Percentiles rank a stretch among this genome's conserved stretches.
These are phyloP conservation scores for Tympanopsis confertula DNA, from an alignment of 2,329 filamentous ascomycete species.

Conservation along the genomic window DNA sequence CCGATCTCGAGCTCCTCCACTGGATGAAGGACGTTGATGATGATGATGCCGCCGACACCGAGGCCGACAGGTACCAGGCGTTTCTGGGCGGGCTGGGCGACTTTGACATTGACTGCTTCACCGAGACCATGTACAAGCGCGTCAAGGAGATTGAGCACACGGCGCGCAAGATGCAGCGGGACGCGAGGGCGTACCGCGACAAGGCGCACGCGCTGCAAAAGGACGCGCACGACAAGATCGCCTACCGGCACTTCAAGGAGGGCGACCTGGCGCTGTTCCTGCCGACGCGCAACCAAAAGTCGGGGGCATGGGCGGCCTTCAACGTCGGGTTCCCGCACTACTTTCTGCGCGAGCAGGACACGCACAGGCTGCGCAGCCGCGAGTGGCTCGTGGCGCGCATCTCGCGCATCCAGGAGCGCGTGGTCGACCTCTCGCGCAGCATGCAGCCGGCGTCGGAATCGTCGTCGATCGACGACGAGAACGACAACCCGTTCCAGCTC, in stretches of 20 bases:
- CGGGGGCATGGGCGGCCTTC: conserved; percentile 68
- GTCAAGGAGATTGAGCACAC: conserved; percentile 63
- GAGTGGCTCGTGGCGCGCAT: conserved; percentile 67
- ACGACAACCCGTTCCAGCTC: conserved; percentile 66
- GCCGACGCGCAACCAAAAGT: conserved; percentile 61
- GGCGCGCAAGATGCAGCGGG: conserved; percentile 61
- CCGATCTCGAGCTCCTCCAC: conserved; percentile 63
- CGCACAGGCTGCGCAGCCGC: conserved; percentile 51
- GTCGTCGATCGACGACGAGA: conserved; percentile 29
- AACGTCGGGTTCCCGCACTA: conserved; percentile 68
- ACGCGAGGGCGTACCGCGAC: conserved; percentile 59
- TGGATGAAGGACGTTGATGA: conserved; percentile 72
- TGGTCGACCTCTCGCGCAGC: conserved; percentile 57
- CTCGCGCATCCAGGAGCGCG: conserved; percentile 57
- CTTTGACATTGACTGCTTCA: conserved; percentile 55
- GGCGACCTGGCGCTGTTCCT: conserved; percentile 65
- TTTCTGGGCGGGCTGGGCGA: conserved; percentile 45
- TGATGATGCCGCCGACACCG: conserved; percentile 38
- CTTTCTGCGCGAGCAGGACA: conserved; percentile 62
- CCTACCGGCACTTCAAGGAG: conserved; percentile 63
- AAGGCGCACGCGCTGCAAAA: conserved; percentile 53
- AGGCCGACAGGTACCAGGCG: conserved; percentile 43
- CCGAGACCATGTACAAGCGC: conserved; percentile 55
- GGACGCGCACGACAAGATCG: conserved; percentile 63
- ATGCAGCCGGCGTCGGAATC: conserved; percentile 16